Evolutionary conservation across 2,329 filamentous ascomycete genomes (phyloP), one percentile per base, ranked within the genome.

Genomic region (Fusarium coicis): DNA sequence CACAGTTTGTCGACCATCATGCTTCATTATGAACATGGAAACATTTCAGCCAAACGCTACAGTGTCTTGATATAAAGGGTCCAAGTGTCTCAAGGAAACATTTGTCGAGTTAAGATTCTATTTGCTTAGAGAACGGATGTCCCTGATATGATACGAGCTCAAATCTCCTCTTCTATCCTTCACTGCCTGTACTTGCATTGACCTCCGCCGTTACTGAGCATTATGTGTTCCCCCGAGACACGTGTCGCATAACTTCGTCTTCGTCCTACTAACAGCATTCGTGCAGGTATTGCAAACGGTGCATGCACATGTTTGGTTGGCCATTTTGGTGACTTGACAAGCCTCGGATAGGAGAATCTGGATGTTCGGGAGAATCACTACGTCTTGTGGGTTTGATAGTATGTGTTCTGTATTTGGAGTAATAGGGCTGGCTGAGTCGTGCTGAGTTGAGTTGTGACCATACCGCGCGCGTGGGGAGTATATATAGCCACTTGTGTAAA

Each of bases 81-180:
- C 0, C 0, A 4, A n/a, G 1, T 8, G 0, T 30, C 10, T 16
- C 4, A 10, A 18, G 5, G 1, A 2, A 10, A 7, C 5, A 14
- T 9, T 32, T 11, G 6, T 3, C 2, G 5, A 12, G 19, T 39
- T 4, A 6, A 4, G 6, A 12, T 21, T 39, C 37, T 19, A 9
- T 9, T 23, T 9, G 5, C 12, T 4, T 15, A 3, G 4, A 11
- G 8, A 11, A 6, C 7, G 10, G n/a, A 1, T 19, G 4, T 19
- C 21, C 2, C 10, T 16, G 1, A 5, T 10, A 23, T 1, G 8
- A 50, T 10, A 14, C 5, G 11, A 4, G 2, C 2, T 4, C 4
- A 4, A 26, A 7, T 2, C 4, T 10, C 2, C 9, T 12, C 12
- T 15, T 10, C 6, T 7, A 12, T 3, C 2, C 7, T 30, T 21